Conservation (phyloP, 192 early-diverging fungal species). For the Backusella australiensis region DNA sequence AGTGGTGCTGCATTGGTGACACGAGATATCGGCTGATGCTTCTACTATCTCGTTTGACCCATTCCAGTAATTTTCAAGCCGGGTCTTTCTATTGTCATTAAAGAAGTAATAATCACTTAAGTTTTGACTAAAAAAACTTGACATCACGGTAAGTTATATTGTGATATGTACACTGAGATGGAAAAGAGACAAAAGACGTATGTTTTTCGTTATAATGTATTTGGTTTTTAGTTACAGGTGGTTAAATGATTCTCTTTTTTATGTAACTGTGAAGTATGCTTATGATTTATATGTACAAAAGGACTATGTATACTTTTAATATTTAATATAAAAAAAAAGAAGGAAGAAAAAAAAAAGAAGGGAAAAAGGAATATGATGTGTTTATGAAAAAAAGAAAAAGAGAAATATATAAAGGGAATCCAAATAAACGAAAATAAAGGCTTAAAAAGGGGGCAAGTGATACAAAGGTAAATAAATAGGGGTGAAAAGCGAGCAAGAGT, state of each 20-base stretch:
- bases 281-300: neutral
- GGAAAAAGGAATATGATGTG: neutral
- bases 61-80: neutral
- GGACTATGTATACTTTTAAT: neutral
- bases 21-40: conserved; percentile 3
- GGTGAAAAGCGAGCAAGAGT: neutral
- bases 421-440: neutral
- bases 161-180: neutral
- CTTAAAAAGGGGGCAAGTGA: conserved; percentile 1
- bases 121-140: neutral
- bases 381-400: neutral
- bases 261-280: neutral
- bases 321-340: neutral
- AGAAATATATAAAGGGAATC: neutral
- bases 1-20: conserved; percentile 6
- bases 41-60: neutral
- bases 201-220: neutral
- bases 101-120: neutral
- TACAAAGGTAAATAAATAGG: conserved; percentile 10
- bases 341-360: neutral
- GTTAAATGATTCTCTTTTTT: neutral
- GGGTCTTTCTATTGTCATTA: conserved; percentile 1
- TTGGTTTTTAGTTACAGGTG: neutral
- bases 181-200: neutral
- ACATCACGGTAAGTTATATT: neutral